Conservation (phyloP, 2,329 filamentous ascomycete genomes). For the Colletotrichum aenigma region DNA sequence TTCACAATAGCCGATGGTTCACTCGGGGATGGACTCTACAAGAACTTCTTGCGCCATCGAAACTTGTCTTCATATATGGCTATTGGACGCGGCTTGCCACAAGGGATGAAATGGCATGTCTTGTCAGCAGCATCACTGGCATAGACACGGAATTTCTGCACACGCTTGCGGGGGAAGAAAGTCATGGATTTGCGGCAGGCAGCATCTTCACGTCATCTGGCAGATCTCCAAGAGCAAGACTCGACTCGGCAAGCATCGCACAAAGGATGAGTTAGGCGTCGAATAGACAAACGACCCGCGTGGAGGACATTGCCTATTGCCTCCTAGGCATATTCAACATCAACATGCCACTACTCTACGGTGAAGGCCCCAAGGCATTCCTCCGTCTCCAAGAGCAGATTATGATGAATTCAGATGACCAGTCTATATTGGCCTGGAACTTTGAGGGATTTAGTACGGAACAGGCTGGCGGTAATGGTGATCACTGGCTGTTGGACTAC, state of each 20-base stretch:
- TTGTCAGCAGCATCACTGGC: neutral
- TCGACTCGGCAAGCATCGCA: neutral
- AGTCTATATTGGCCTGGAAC: neutral
- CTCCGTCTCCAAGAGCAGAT: neutral
- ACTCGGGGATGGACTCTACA: neutral
- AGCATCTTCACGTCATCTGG: fast-evolving
- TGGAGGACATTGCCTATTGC: neutral
- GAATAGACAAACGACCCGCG: fast-evolving
- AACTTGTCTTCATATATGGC: fast-evolving
- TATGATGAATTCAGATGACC: neutral
- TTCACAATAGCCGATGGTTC: neutral
- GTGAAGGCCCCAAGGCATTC: neutral
- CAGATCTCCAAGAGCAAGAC: too few species aligned
- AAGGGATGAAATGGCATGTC: fast-evolving
- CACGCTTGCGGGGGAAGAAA: too few species aligned
- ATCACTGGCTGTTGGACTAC: too few species aligned
- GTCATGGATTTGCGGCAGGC: too few species aligned
- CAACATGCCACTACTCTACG: neutral
- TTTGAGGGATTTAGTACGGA: neutral
- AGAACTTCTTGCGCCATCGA: fast-evolving
- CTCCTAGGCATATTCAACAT: neutral
- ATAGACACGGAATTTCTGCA: neutral
- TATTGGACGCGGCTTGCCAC: fast-evolving
- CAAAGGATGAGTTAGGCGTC: neutral
- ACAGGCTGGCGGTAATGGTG: fast-evolving